Evolutionary conservation across 805 yeast species (phyloP).

Genomic region (Cyberlindnera japonica): DNA sequence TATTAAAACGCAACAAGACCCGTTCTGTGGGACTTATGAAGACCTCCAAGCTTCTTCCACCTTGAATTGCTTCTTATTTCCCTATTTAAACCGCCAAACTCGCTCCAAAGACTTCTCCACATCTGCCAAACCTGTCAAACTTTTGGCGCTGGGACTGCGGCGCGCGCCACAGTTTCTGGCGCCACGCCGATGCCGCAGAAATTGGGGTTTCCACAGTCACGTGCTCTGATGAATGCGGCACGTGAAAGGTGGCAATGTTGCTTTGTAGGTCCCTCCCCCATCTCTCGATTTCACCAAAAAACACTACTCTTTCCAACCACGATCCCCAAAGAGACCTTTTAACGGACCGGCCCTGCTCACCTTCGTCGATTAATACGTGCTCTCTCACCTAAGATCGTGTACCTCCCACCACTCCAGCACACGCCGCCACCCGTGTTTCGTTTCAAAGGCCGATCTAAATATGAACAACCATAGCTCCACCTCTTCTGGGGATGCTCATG

Average conservation of each 20-base stretch:
- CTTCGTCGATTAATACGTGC: neutral
- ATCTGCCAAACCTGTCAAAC: no score
- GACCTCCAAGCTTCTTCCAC: no score
- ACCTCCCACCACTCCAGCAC: neutral
- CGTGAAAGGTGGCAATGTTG: slow-evolving; percentile 1
- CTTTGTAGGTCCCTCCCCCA: neutral
- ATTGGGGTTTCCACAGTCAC: neutral
- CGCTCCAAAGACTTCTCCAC: no score
- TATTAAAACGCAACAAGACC: no score
- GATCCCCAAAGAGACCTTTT: neutral
- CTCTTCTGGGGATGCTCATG: neutral
- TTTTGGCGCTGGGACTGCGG: no score
- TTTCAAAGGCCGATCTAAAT: no score
- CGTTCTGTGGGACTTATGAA: no score
- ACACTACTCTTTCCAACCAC: neutral
- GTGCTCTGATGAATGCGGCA: neutral
- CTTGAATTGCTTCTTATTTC: no score
- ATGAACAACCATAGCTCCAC: slow-evolving; percentile 2
- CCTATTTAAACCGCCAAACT: no score
- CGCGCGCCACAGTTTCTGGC: neutral
- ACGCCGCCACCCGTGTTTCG: no score
- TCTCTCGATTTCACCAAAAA: neutral
- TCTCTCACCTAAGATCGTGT: neutral
- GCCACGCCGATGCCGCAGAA: neutral
- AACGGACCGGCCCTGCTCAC: neutral